These are phyloP conservation scores for Dissophora globulifera DNA, from an alignment of 192 early-diverging fungal genomes.

Conservation along the genomic window DNA sequence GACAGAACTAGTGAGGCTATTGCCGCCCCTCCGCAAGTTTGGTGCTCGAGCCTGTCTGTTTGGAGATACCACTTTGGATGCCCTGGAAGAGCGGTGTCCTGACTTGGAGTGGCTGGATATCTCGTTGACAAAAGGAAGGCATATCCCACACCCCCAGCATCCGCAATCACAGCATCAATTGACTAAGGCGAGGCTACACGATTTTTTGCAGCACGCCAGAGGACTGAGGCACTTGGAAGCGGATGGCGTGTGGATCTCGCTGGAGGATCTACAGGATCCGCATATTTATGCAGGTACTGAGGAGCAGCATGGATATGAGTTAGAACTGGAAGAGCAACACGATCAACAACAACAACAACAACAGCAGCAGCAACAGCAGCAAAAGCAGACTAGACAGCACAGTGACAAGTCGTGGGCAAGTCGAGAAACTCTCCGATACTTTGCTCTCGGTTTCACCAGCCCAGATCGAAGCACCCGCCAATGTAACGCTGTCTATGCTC, in stretches of 20 bases:
- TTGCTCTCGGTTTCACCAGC: constrained; percentile 28
- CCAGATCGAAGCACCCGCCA: constrained; percentile 9
- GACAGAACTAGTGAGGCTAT: background rate
- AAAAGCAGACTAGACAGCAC: background rate
- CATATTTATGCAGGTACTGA: no score
- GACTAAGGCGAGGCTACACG: constrained; percentile 5
- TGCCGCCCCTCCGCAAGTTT: constrained; percentile 13
- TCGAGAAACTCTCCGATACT: constrained; percentile 4
- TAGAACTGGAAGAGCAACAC: no score
- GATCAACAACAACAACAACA: constrained; percentile 1
- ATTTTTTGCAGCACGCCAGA: constrained; percentile 2
- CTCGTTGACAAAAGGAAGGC: constrained; percentile 9
- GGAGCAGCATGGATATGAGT: no score
- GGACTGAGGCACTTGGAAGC: constrained; percentile 15
- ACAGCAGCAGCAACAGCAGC: background rate
- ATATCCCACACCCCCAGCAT: no score
- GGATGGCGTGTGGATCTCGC: constrained; percentile 28
- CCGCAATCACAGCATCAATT: background rate
- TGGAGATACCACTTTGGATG: constrained; percentile 14
- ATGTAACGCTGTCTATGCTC: constrained; percentile 8
- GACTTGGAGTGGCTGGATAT: constrained; percentile 33
- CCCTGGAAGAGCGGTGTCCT: background rate
- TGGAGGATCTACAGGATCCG: constrained; percentile 3
- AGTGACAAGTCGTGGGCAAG: constrained; percentile 7
- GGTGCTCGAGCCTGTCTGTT: constrained; percentile 24